phyloP scores from a whole-genome alignment of 148 eudicot species.

The Arctostaphylos glauca region DNA sequence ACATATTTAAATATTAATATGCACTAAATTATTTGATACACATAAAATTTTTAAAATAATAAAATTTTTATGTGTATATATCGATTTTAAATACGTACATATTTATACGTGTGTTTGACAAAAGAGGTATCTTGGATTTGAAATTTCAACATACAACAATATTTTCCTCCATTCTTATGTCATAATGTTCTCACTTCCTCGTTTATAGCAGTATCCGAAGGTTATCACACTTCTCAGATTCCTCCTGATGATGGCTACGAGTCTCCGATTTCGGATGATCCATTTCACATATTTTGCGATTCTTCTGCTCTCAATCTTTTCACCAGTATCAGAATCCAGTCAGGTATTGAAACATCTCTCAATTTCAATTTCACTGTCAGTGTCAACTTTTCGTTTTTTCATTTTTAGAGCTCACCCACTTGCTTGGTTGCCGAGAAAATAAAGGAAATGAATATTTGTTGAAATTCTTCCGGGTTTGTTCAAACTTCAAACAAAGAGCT shows the following conservation, averaged over 20 bases:
- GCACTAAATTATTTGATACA: too few relatives aligned
- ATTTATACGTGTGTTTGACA: too few relatives aligned
- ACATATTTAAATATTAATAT: too few relatives aligned
- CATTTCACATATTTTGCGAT: background rate
- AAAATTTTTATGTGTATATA: too few relatives aligned
- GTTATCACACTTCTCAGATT: background rate
- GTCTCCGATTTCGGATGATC: background rate
- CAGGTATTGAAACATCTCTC: conserved; percentile 8
- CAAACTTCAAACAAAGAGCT: background rate
- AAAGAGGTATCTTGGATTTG: background rate
- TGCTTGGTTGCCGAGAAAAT: conserved; percentile 7
- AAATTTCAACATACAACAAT: background rate
- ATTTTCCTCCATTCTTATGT: background rate
- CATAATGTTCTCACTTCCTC: too few relatives aligned
- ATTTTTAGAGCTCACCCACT: conserved; percentile 1
- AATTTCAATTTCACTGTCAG: background rate
- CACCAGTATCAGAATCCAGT: conserved; percentile 15
- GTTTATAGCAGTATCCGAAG: background rate
- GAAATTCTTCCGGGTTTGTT: background rate
- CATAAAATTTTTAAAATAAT: too few relatives aligned
- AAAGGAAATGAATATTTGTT: background rate
- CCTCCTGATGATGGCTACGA: background rate
- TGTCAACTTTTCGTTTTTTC: background rate
- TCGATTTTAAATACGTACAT: too few relatives aligned
- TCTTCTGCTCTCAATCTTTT: conserved; percentile 10